Percentiles rank a stretch among this genome's conserved stretches.
phyloP scores from a whole-genome alignment of 805 yeast genomes.

The Zygoascus flipseniorum region DNA sequence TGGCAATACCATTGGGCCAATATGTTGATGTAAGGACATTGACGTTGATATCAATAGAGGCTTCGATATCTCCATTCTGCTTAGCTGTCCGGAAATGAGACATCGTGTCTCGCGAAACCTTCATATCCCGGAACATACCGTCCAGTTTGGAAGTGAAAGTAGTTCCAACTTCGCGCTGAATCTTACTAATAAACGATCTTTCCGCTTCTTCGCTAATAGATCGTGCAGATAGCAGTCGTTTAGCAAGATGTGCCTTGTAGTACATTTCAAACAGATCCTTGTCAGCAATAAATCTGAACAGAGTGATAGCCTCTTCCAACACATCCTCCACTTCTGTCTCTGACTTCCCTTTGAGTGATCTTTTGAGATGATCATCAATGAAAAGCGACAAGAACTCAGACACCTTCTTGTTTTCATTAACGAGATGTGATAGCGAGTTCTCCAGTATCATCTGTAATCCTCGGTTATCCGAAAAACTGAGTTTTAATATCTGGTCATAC shows the following conservation, averaged over 20 bases:
- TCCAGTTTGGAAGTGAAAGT: conserved; percentile 72
- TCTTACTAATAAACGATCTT: conserved; percentile 52
- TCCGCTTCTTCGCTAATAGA: conserved; percentile 53
- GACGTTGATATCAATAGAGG: conserved; percentile 36
- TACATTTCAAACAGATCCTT: conserved; percentile 81
- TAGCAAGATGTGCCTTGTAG: conserved; percentile 80
- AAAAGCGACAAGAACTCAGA: conserved; percentile 51
- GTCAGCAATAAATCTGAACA: conserved; percentile 64
- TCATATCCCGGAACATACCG: conserved; percentile 80
- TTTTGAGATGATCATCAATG: conserved; percentile 50
- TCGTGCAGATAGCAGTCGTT: conserved; percentile 52
- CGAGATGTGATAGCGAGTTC: conserved; percentile 50
- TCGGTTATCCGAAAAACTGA: conserved; percentile 42
- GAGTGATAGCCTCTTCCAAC: conserved; percentile 46
- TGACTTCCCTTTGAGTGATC: conserved; percentile 38
- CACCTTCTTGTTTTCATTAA: conserved; percentile 42
- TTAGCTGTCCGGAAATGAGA: conserved; percentile 30
- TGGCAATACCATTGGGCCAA: conserved; percentile 54
- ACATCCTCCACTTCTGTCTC: conserved; percentile 39
- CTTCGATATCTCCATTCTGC: conserved; percentile 7
- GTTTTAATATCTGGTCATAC: conserved; percentile 39
- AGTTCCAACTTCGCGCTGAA: conserved; percentile 71
- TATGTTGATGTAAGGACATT: conserved; percentile 51
- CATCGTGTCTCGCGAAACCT: conserved; percentile 43
- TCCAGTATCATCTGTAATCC: conserved; percentile 48